Conservation (phyloP, 1,284 basidiomycete genomes). For the Salmacisia buchloeana region DNA sequence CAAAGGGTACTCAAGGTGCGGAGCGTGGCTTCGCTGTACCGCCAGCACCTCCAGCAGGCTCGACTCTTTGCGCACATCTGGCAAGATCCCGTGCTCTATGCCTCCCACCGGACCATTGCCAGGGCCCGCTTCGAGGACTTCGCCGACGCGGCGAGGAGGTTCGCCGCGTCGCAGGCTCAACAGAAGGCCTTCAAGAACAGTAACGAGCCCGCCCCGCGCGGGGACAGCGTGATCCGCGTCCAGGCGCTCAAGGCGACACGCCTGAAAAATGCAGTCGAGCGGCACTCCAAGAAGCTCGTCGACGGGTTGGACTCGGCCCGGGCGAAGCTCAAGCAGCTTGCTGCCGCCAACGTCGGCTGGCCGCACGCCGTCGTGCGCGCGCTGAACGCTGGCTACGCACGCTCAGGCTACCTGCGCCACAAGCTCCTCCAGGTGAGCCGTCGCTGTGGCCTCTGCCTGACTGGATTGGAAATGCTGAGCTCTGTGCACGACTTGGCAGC, state of each 20-base stretch:
- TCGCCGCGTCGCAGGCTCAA: no score
- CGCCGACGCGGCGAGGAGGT: background rate
- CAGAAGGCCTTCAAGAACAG: no score
- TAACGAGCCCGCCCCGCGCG: no score
- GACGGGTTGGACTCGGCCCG: background rate
- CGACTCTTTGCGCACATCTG: conserved; percentile 14
- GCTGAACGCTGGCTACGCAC: conserved; percentile 17
- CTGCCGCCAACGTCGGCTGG: conserved; percentile 18
- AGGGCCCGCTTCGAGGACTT: background rate
- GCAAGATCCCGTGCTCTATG: conserved; percentile 16
- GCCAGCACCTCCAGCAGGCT: conserved; percentile 15
- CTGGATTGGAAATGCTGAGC: background rate
- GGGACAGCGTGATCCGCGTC: no score
- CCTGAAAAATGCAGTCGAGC: background rate
- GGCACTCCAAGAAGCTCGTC: background rate
- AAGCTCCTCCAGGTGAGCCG: conserved; percentile 7
- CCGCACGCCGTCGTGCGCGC: conserved; percentile 17
- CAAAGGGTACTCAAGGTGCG: no score
- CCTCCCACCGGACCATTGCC: conserved; percentile 13
- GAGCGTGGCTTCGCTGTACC: conserved; percentile 11
- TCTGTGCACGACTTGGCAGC: conserved; percentile 11
- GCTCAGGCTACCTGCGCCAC: conserved; percentile 13
- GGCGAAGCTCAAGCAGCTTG: conserved; percentile 6
- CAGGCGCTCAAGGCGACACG: no score
- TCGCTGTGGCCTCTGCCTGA: background rate